Evolutionary conservation across 2,329 filamentous ascomycete species (phyloP).

Genomic region (Didymella lethalis): DNA sequence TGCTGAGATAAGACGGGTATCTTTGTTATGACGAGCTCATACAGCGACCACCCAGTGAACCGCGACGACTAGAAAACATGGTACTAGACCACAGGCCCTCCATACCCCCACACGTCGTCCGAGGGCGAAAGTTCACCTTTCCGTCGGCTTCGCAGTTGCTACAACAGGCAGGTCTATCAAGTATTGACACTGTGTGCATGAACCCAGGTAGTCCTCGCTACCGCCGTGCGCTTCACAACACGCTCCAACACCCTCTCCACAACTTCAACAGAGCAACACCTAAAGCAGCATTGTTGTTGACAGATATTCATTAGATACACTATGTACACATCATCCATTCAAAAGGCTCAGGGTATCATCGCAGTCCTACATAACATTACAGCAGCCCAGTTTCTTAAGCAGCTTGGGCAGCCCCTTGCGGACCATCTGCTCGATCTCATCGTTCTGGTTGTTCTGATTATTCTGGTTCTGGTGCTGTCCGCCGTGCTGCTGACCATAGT

Average conservation of each 20-base stretch:
- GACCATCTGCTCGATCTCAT: constrained; percentile 67
- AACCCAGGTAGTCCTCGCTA: too few relatives aligned
- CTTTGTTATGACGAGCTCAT: too few relatives aligned
- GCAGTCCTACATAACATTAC: constrained; percentile 71
- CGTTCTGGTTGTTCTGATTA: constrained; percentile 57
- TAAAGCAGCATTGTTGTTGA: not conserved
- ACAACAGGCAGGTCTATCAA: not conserved
- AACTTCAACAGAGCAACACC: not conserved
- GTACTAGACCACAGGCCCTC: too few relatives aligned
- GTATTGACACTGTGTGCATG: not conserved
- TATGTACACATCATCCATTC: constrained; percentile 4
- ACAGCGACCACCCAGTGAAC: not conserved
- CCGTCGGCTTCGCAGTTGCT: too few relatives aligned
- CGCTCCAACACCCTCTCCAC: too few relatives aligned
- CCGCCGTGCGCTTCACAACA: too few relatives aligned
- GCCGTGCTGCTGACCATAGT: constrained; percentile 33
- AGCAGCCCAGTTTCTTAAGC: constrained; percentile 72
- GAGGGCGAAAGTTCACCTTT: too few relatives aligned
- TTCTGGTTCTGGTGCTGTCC: constrained; percentile 47
- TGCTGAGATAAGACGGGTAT: too few relatives aligned
- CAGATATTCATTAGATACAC: not conserved
- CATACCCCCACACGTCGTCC: too few relatives aligned
- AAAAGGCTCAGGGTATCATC: constrained; percentile 24
- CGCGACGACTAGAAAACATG: not conserved
- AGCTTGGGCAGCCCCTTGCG: constrained; percentile 68